These are phyloP conservation scores for Fusarium nygamai DNA, from an alignment of 2,329 filamentous ascomycete genomes.

Conservation along the genomic window DNA sequence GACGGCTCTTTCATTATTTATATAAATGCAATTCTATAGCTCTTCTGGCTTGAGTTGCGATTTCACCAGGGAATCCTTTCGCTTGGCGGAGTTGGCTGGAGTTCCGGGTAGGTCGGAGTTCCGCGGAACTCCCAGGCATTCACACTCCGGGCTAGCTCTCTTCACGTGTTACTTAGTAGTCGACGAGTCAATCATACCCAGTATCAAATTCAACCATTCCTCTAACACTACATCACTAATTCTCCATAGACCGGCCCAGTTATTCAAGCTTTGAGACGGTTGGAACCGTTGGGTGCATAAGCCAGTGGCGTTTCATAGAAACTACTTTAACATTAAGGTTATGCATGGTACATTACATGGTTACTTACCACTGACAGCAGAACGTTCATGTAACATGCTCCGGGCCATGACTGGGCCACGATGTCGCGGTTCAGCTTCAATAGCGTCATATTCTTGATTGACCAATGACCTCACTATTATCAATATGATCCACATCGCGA, in stretches of 20 bases:
- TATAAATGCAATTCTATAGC: neutral
- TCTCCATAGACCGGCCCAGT: fast-evolving
- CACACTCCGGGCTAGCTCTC: neutral
- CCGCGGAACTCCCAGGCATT: slow-evolving; percentile 20
- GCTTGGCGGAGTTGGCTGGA: slow-evolving; percentile 1
- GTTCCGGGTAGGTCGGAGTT: slow-evolving; percentile 21
- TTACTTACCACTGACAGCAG: too few species aligned
- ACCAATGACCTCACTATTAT: neutral
- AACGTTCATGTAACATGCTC: too few species aligned
- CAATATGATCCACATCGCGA: neutral
- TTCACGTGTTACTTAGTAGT: neutral
- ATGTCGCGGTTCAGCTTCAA: neutral
- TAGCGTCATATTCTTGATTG: neutral
- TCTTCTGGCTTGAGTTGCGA: neutral
- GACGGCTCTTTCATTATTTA: neutral
- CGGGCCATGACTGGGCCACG: neutral
- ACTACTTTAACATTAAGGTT: neutral
- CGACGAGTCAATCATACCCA: too few species aligned
- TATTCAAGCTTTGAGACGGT: neutral
- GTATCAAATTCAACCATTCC: fast-evolving
- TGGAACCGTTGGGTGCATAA: fast-evolving
- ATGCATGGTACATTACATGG: fast-evolving
- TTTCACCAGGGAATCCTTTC: neutral
- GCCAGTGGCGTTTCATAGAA: neutral
- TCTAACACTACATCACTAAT: fast-evolving